A percentile compares a stretch with the other conserved stretches of the same genome.
Evolutionary conservation across 2,329 filamentous ascomycete species (phyloP).

Genomic region (Herpotrichia juniperi): DNA sequence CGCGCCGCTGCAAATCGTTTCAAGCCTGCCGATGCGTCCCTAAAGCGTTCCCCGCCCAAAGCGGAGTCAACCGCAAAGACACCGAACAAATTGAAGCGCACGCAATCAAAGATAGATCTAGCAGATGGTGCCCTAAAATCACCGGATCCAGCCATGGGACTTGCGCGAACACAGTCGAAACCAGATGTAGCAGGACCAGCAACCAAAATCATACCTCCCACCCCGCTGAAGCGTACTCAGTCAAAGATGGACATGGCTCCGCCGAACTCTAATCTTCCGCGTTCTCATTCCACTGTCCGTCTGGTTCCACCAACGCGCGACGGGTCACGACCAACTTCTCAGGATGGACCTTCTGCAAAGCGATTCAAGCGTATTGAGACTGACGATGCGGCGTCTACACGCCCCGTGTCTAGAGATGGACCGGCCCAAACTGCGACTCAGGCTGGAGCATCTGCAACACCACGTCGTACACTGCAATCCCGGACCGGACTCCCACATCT

Average conservation of each 20-base stretch:
- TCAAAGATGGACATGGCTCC: constrained; percentile 70
- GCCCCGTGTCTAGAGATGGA: constrained; percentile 59
- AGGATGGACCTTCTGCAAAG: constrained; percentile 61
- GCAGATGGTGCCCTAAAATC: constrained; percentile 61
- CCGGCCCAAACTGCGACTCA: constrained; percentile 14
- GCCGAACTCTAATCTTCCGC: constrained; percentile 41
- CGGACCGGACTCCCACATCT: constrained; percentile 55
- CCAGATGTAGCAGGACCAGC: constrained; percentile 65
- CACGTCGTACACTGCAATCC: constrained; percentile 35
- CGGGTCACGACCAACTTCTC: constrained; percentile 29
- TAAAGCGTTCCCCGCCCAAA: constrained; percentile 47
- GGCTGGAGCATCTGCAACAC: constrained; percentile 24
- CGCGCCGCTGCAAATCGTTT: constrained; percentile 62
- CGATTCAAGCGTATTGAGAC: constrained; percentile 70
- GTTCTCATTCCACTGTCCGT: constrained; percentile 42
- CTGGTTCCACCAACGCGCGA: constrained; percentile 30
- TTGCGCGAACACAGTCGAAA: constrained; percentile 60
- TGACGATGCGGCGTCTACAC: constrained; percentile 72
- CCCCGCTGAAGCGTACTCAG: constrained; percentile 52
- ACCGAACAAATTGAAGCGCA: constrained; percentile 57
- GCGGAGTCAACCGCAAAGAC: constrained; percentile 40
- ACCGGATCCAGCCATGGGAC: constrained; percentile 29
- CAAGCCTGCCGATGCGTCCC: constrained; percentile 50
- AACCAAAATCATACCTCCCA: constrained; percentile 40
- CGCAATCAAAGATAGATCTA: constrained; percentile 65